A percentile compares a stretch with the other conserved stretches of the same genome.
Evolutionary conservation across 1,284 basidiomycete species (phyloP).

Genomic region (Cryptococcus sp.): DNA sequence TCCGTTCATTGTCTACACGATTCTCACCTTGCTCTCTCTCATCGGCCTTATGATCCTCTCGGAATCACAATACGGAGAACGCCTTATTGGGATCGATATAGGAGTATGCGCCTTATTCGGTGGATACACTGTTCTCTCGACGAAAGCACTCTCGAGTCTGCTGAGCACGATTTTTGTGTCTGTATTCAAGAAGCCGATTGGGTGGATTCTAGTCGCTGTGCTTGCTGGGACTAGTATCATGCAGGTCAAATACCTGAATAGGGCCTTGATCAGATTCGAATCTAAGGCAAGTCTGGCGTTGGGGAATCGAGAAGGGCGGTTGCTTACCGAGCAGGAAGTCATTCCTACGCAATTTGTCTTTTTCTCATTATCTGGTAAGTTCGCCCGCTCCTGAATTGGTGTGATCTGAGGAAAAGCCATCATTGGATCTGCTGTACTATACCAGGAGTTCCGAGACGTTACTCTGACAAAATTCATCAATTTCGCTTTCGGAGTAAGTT

Average conservation of each 20-base stretch:
- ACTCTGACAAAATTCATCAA: slow-evolving; percentile 71
- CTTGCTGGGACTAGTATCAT: slow-evolving; percentile 74
- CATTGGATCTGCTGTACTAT: slow-evolving; percentile 85
- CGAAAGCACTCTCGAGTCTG: slow-evolving; percentile 86
- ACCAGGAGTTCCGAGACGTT: slow-evolving; percentile 81
- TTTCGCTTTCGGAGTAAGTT: slow-evolving; percentile 45
- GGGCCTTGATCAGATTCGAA: slow-evolving; percentile 82
- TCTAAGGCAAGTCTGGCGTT: slow-evolving; percentile 57
- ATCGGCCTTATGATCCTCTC: slow-evolving; percentile 57
- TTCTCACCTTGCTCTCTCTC: slow-evolving; percentile 58
- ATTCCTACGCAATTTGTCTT: slow-evolving; percentile 94
- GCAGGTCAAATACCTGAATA: slow-evolving; percentile 88
- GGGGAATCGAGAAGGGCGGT: neutral
- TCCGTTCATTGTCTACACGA: slow-evolving; percentile 70
- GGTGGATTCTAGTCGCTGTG: slow-evolving; percentile 67
- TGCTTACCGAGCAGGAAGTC: slow-evolving; percentile 58
- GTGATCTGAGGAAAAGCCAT: slow-evolving; percentile 60
- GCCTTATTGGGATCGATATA: slow-evolving; percentile 77
- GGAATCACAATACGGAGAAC: slow-evolving; percentile 62
- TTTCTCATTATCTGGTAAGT: slow-evolving; percentile 49
- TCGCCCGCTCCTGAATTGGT: neutral
- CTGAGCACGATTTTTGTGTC: slow-evolving; percentile 69
- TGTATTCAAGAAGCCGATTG: slow-evolving; percentile 71
- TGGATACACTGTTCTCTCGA: slow-evolving; percentile 90
- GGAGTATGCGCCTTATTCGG: slow-evolving; percentile 60